Conservation (phyloP, 441 rosid species). For the Populus hybrid region DNA sequence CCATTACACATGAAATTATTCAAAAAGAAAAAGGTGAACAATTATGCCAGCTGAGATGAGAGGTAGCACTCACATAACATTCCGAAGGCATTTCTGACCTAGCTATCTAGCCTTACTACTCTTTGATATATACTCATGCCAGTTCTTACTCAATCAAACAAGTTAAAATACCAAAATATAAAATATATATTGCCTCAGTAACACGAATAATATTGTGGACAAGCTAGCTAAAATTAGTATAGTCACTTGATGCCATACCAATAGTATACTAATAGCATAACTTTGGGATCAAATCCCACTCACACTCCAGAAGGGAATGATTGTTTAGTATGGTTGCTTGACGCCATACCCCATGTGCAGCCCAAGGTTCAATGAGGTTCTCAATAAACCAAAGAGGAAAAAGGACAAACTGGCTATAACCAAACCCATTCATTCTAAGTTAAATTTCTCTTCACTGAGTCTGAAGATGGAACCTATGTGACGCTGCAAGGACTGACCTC, state of each 20-base stretch:
- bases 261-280: too few relatives aligned
- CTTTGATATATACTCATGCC: background rate
- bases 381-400: background rate
- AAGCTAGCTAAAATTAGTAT: background rate
- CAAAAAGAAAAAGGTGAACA: background rate
- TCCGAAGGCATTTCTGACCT: background rate
- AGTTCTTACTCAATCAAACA: background rate
- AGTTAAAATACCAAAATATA: background rate
- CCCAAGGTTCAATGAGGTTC: background rate
- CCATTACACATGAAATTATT: background rate
- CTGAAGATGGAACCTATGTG: background rate
- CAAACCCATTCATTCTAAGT: background rate
- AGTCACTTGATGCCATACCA: background rate
- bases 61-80: too few relatives aligned
- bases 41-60: too few relatives aligned
- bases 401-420: background rate
- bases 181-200: background rate
- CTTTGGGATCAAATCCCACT: background rate
- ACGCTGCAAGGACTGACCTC: background rate
- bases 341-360: background rate
- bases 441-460: background rate
- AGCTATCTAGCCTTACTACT: too few relatives aligned
- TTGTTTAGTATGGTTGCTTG: background rate
- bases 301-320: background rate
- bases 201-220: background rate